A percentile compares a stretch with the other conserved stretches of the same genome.
These are phyloP conservation scores for Kwoniella botswanensis DNA, from an alignment of 768 basidiomycete genomes.

Conservation along the genomic window DNA sequence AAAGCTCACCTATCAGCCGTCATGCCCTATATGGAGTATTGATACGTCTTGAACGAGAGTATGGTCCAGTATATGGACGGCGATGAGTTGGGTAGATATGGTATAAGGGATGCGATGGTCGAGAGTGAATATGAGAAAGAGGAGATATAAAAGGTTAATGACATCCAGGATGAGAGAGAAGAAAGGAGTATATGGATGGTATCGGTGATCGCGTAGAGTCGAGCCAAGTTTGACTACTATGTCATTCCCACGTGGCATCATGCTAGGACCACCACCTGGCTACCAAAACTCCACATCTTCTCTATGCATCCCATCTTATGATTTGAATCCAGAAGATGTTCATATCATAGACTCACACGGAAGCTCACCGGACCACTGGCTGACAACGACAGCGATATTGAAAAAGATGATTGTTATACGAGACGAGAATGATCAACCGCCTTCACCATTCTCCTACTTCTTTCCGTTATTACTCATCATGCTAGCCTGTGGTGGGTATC, in stretches of 20 bases:
- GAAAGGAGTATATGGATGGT: neutral
- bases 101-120: neutral
- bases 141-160: neutral
- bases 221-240: neutral
- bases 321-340: no score
- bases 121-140: neutral
- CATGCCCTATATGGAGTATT: constrained; percentile 36
- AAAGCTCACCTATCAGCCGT: constrained; percentile 41
- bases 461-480: constrained; percentile 39
- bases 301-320: no score
- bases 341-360: no score
- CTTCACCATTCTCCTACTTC: constrained; percentile 40
- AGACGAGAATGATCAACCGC: constrained; percentile 21
- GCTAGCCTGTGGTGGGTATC: constrained; percentile 33
- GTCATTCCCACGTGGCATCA: neutral
- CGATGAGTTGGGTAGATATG: neutral
- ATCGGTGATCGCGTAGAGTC: neutral
- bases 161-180: neutral
- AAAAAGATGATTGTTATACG: neutral
- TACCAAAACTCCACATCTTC: no score
- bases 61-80: constrained; percentile 8
- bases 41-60: constrained; percentile 4
- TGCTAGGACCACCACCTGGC: neutral
- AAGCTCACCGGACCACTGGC: no score
- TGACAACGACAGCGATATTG: neutral